Percentiles rank a stretch among this genome's conserved stretches.
Evolutionary conservation across 2,329 filamentous ascomycete genomes (phyloP).

Genomic region (Hyphodiscus sp.): DNA sequence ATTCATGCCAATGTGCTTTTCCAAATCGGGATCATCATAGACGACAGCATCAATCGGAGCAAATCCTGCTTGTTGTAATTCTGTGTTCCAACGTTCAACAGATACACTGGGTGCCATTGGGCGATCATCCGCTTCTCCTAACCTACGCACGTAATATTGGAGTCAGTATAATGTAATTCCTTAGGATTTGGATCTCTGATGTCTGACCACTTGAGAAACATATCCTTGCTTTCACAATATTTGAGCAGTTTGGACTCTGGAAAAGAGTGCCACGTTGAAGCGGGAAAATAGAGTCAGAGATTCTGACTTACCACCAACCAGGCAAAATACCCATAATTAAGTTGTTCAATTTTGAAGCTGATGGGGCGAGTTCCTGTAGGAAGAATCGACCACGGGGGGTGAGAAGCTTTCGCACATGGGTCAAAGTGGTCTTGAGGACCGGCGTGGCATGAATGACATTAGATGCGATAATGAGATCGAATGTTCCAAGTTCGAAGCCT

Average conservation of each 20-base stretch:
- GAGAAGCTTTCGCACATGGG: conserved; percentile 15
- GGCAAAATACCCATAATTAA: conserved; percentile 18
- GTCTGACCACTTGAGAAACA: too few species aligned
- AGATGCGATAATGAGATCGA: conserved; percentile 22
- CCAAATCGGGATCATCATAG: conserved; percentile 12
- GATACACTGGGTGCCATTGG: conserved; percentile 22
- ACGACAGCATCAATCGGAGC: conserved; percentile 22
- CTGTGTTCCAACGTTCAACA: conserved; percentile 23
- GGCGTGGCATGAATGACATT: conserved; percentile 23
- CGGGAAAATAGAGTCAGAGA: too few species aligned
- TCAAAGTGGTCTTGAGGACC: conserved; percentile 7
- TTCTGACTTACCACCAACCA: conserved; percentile 30
- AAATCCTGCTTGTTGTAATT: conserved; percentile 30
- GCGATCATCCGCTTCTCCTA: neutral
- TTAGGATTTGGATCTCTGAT: too few species aligned
- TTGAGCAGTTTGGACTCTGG: too few species aligned
- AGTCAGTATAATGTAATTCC: too few species aligned
- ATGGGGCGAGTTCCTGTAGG: conserved; percentile 10
- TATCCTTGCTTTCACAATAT: too few species aligned
- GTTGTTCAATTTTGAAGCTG: neutral
- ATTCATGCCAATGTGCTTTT: neutral
- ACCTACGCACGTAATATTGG: too few species aligned
- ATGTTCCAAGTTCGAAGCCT: conserved; percentile 29
- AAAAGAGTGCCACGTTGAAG: conserved; percentile 6
- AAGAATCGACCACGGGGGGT: conserved; percentile 10